Base-by-base conservation (phyloP, 805 yeast genomes). In the Wickerhamomyces tratensis region DNA sequence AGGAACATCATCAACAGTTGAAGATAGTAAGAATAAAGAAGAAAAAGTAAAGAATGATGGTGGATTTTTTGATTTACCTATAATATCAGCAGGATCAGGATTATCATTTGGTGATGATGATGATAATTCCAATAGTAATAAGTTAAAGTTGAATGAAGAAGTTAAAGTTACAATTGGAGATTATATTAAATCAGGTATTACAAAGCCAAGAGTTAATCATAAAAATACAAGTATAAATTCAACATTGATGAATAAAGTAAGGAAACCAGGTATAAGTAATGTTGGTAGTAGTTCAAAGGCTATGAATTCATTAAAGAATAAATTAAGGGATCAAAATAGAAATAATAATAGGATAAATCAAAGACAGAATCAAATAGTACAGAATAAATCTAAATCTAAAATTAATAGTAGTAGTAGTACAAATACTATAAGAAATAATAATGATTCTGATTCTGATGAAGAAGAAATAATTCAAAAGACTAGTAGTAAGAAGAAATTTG, bases 11-110 rank as follows among this genome's bases (percentile, higher is more conserved):
- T 20, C 20, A 20, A 20, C 20, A 20, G 20, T 20, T 20, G 20
- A 20, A 20, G 20, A 20, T 20, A 20, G 20, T 20, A 20, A 20
- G 20, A 20, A 20, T 20, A 31, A 11, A 13, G 13, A 31, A 31
- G 34, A 13, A 31, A 2, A 31, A 31, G n/a, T 31, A 31, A 31
- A 31, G 13, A 10, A 27, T 8, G 30, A 27, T 27, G 7, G 27
- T 2, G 57, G 44, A 7, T 56, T 56, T 39, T 45, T 56, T 15
- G 44, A 43, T 12, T 40, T 55, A 7, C 58, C 59, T 37, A 55
- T 55, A 33, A 49, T 54, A 2, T 37, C 47, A 7, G 53, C 49
- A 6, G 50, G 53, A 2, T 39, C 48, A 13, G 59, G 58, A 0
- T 41, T 56, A 1, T 51, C 56, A 1, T 35, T 51, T 14, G 5